phyloP scores from a whole-genome alignment of 2,329 filamentous ascomycete species.

The Geosmithia flava region DNA sequence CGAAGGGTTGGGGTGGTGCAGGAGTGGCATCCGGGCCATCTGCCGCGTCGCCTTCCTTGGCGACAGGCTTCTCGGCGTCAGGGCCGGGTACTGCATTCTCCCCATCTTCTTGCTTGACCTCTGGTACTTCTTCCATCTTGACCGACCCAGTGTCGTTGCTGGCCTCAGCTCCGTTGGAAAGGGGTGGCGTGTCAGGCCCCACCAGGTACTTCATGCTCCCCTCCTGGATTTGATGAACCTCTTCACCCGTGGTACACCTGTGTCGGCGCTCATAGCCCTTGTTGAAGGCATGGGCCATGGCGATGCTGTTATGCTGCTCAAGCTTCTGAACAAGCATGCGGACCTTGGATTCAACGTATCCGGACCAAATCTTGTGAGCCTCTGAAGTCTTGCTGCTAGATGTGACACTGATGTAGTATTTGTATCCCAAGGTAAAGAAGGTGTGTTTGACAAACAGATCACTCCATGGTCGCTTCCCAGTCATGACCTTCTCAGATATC shows the following conservation, averaged over 20 bases:
- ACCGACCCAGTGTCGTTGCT: not conserved
- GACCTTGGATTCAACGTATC: constrained; percentile 87
- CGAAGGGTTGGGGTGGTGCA: constrained; percentile 9
- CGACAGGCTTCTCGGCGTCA: not conserved
- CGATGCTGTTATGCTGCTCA: constrained; percentile 69
- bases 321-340: constrained; percentile 73
- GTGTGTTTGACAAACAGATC: constrained; percentile 81
- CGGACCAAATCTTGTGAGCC: constrained; percentile 76
- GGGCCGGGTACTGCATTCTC: not conserved
- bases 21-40: not conserved
- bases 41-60: not conserved
- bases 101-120: constrained; percentile 8
- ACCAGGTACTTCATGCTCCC: constrained; percentile 34
- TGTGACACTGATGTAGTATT: constrained; percentile 87
- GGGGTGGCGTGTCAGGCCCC: constrained; percentile 9
- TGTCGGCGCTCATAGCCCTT: constrained; percentile 85
- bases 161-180: not conserved
- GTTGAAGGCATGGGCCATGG: constrained; percentile 79
- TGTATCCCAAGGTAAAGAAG: constrained; percentile 88
- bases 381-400: constrained; percentile 75
- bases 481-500: constrained; percentile 69
- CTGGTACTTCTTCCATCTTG: constrained; percentile 19
- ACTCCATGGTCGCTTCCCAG: constrained; percentile 68
- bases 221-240: constrained; percentile 40
- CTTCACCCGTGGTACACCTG: constrained; percentile 42